Evolutionary conservation across 1,284 basidiomycete species (phyloP).

Genomic region (Boletus smithii): DNA sequence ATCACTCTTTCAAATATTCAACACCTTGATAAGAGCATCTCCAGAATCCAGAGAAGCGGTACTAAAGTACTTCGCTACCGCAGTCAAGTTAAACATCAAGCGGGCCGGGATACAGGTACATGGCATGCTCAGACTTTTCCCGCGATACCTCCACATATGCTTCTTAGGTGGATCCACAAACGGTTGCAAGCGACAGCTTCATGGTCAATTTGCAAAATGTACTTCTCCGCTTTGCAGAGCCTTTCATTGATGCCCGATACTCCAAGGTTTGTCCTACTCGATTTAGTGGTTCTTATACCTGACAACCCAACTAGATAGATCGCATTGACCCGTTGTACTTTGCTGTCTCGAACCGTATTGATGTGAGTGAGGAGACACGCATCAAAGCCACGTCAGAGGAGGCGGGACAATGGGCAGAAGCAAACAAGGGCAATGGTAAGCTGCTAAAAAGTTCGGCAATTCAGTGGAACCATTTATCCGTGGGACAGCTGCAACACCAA

Average conservation of each 20-base stretch:
- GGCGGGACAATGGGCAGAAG: slow-evolving; percentile 66
- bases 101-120: slow-evolving; percentile 84
- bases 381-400: slow-evolving; percentile 89
- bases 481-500: slow-evolving; percentile 52
- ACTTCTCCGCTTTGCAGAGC: slow-evolving; percentile 87
- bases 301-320: slow-evolving; percentile 62
- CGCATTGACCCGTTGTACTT: slow-evolving; percentile 87
- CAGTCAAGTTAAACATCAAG: slow-evolving; percentile 76
- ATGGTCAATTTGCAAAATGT: slow-evolving; percentile 89
- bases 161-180: slow-evolving; percentile 71
- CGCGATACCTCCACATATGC: background rate
- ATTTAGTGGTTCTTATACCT: slow-evolving; percentile 5
- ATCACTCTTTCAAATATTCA: slow-evolving; percentile 86
- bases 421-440: slow-evolving; percentile 47
- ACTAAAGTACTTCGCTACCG: slow-evolving; percentile 78
- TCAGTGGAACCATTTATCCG: background rate
- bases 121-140: background rate
- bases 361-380: slow-evolving; percentile 84
- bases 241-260: slow-evolving; percentile 92
- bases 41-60: slow-evolving; percentile 80
- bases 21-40: slow-evolving; percentile 82
- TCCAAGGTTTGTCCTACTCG: slow-evolving; percentile 61
- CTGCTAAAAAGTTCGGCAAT: background rate
- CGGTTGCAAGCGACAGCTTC: slow-evolving; percentile 89
- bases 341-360: slow-evolving; percentile 65